Conservation (phyloP, 108 stramenopile genomes). For the Craspedostauros australis region DNA sequence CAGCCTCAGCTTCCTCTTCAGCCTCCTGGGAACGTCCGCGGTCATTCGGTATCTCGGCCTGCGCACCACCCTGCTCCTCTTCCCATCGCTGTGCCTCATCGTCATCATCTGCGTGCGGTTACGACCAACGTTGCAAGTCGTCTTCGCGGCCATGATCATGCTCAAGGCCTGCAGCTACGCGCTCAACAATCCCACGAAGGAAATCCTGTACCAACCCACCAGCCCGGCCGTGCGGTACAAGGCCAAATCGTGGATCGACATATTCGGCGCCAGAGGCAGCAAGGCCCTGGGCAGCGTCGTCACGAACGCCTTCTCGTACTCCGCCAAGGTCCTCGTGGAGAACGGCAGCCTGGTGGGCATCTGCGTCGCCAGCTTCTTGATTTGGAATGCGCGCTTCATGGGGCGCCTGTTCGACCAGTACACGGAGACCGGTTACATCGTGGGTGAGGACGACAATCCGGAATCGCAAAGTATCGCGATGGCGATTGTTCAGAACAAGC, state of each 20-base stretch:
- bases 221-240: constrained; percentile 92
- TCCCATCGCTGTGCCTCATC: constrained; percentile 80
- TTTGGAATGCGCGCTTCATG: constrained; percentile 94
- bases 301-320: constrained; percentile 89
- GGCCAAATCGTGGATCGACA: constrained; percentile 97
- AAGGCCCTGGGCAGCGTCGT: constrained; percentile 94
- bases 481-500: constrained; percentile 60
- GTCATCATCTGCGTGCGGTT: constrained; percentile 84
- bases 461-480: constrained; percentile 52
- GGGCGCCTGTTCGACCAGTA: constrained; percentile 90
- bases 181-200: constrained; percentile 97
- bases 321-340: constrained; percentile 62
- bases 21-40: constrained; percentile 90
- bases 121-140: constrained; percentile 81
- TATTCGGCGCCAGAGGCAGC: constrained; percentile 91
- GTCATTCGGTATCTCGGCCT: constrained; percentile 93
- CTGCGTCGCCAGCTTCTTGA: constrained; percentile 83
- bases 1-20: constrained; percentile 85
- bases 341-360: constrained; percentile 91
- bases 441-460: constrained; percentile 68
- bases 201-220: constrained; percentile 96
- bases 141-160: constrained; percentile 94
- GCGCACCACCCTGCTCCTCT: constrained; percentile 83
- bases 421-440: constrained; percentile 84
- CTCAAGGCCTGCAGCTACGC: constrained; percentile 94